Evolutionary conservation across 805 yeast species (phyloP), one percentile per base, ranked within the genome.

Genomic region (Tetrapisispora taiwanensis): DNA sequence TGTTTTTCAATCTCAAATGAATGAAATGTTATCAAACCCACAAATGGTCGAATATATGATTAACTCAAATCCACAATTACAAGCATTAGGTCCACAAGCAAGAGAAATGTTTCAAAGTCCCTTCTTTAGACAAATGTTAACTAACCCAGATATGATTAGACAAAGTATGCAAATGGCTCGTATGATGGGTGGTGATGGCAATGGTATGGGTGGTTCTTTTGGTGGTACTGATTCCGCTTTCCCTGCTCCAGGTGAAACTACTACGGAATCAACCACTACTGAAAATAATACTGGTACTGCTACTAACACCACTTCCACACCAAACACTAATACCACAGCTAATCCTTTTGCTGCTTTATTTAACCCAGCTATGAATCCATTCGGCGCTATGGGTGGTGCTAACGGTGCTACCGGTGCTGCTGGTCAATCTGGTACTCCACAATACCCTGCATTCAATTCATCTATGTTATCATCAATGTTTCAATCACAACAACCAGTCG

Each of bases 51-150:
- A 87, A 53, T 79, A 70, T 59, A 63, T 89, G 71, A 85, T 88
- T 56, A 76, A 78, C 54, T 85, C 83, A 58, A 81, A 83, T 46
- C 96, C 97, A 7, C 88, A 82, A 58, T 71, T 88, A 56, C 77
- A 90, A 48, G 75, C 79, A 5, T 76, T 86, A 88, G 95, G 95
- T 12, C 95, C 95, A 7, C 86, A 83, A 59, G 89, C 84, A 19
- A 76, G 96, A 57, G 78, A 84, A 60, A 73, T 88, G 80, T 66
- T 90, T 55, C 95, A 84, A 63, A 79, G 82, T 59, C 95, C 90
- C 14, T 74, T 78, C 59, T 79, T 89, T 60, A 77, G 95, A 64
- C 81, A 79, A 56, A 78, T 82, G 79, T 51, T 84, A 58, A 71
- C 84, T 12, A 86, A 90, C 60, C 97, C 97, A 3, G 86, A 85